These are phyloP conservation scores for Bidens hawaiensis DNA, from an alignment of 140 eudicot genomes.

Conservation along the genomic window DNA sequence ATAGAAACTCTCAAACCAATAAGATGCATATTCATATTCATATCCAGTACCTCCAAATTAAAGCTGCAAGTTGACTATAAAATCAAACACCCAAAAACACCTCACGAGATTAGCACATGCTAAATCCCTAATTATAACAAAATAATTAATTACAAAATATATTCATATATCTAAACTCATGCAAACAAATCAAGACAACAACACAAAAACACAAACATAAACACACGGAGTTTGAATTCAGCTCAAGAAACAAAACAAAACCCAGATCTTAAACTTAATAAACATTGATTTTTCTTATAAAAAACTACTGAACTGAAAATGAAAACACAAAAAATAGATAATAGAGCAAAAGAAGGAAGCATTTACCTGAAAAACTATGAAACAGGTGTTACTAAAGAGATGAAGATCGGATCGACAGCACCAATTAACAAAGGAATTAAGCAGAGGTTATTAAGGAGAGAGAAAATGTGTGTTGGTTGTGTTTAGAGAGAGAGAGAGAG, in stretches of 20 bases:
- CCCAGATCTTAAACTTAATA: conserved; percentile 33
- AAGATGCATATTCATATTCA: conserved; percentile 15
- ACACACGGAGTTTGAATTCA: too few species aligned
- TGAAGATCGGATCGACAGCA: conserved; percentile 17
- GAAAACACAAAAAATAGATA: background rate
- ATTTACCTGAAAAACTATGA: conserved; percentile 22
- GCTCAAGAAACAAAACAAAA: conserved; percentile 7
- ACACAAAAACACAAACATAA: conserved; percentile 8
- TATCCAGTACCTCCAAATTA: conserved; percentile 11
- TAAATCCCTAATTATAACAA: conserved; percentile 11
- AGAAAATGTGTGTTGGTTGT: conserved; percentile 27
- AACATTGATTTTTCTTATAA: background rate
- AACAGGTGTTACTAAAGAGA: background rate
- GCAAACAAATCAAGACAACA: background rate
- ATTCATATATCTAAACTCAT: conserved; percentile 10
- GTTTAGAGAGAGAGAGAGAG: conserved; percentile 27
- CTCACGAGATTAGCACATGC: conserved; percentile 14
- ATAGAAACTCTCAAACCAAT: too few species aligned
- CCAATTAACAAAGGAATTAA: conserved; percentile 10
- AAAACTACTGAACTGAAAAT: too few species aligned
- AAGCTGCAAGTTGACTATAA: conserved; percentile 22
- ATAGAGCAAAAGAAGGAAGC: background rate
- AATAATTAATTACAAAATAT: background rate
- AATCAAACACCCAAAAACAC: too few species aligned
- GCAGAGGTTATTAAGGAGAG: conserved; percentile 27